Evolutionary conservation across 73 alveolate species (phyloP).

Genomic region (Paramecium sonneborni): DNA sequence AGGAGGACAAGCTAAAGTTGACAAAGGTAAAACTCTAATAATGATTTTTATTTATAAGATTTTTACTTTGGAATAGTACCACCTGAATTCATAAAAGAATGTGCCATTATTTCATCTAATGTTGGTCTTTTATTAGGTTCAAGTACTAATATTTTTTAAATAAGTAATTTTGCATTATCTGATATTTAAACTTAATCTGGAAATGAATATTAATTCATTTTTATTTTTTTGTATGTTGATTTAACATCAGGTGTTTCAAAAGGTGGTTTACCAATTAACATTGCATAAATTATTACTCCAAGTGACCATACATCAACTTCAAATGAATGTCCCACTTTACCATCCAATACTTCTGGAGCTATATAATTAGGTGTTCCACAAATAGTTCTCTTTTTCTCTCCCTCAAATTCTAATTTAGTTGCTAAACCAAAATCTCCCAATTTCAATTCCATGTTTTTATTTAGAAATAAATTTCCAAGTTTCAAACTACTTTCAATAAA

Average conservation of each 20-base stretch:
- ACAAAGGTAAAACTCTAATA: constrained; percentile 81
- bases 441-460: constrained; percentile 83
- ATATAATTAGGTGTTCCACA: constrained; percentile 96
- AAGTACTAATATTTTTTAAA: constrained; percentile 79
- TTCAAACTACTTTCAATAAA: constrained; percentile 75
- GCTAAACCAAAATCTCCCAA: constrained; percentile 97
- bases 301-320: constrained; percentile 89
- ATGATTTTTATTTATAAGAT: neutral
- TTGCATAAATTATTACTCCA: constrained; percentile 84
- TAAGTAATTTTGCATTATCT: constrained; percentile 89
- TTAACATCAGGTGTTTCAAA: constrained; percentile 94
- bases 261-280: constrained; percentile 82
- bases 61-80: constrained; percentile 87
- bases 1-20: constrained; percentile 96
- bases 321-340: constrained; percentile 78
- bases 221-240: constrained; percentile 90
- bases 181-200: constrained; percentile 92
- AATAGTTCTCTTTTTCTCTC: constrained; percentile 88
- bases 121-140: constrained; percentile 84
- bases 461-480: constrained; percentile 88
- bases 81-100: constrained; percentile 70
- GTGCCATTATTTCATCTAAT: constrained; percentile 70
- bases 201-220: constrained; percentile 84
- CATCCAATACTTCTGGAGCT: constrained; percentile 91
- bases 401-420: constrained; percentile 93